Evolutionary conservation across 2,329 filamentous ascomycete species (phyloP), one percentile per base, ranked within the genome.

Genomic region (Epichloe hybrida): DNA sequence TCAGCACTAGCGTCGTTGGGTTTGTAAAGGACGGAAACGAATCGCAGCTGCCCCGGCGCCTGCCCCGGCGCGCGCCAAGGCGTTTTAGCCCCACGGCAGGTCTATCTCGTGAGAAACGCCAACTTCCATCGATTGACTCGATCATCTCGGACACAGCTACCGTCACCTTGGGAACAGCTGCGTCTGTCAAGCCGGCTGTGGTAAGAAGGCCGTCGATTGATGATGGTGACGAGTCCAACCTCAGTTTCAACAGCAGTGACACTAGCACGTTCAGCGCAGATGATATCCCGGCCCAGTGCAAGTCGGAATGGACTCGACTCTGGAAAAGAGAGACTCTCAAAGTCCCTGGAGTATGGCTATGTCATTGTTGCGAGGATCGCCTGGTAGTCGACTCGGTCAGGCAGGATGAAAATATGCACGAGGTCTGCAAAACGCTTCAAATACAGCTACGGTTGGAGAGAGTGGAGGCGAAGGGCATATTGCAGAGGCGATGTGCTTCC

Each of bases 281-380:
- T 41, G 36, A 45, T 13, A 31, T 39, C 31, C 36, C 38, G 42
- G 2, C 41, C 21, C 20, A 35, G 35, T 35, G 42, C 40, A 37
- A 6, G 44, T 37, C 44, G 34, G 44, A 37, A 46, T 50, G 42
- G 49, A 50, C 36, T 35, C 49, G 49, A 34, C 42, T 42, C 20
- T 50, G 49, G 49, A 35, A 15, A 46, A 50, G 7, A 21, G 20
- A 46, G 49, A 3, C 8, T 35, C 6, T 23, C 13, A 11, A 35
- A 13, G 35, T 13, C 11, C 15, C 40, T 20, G 58, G 58, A 1
- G 37, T 55, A 2, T 58, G 57, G 57, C 54, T 59, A 11, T 60
- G 57, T 48, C 36, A 44, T 4, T 34, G 36, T 13, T 60, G 58
- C 44, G 50, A 52, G 40, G n/a, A 35, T 21, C 50, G 38, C 34